Base-by-base conservation (phyloP, 2,329 filamentous ascomycete genomes). In the Metarhizium rileyi region DNA sequence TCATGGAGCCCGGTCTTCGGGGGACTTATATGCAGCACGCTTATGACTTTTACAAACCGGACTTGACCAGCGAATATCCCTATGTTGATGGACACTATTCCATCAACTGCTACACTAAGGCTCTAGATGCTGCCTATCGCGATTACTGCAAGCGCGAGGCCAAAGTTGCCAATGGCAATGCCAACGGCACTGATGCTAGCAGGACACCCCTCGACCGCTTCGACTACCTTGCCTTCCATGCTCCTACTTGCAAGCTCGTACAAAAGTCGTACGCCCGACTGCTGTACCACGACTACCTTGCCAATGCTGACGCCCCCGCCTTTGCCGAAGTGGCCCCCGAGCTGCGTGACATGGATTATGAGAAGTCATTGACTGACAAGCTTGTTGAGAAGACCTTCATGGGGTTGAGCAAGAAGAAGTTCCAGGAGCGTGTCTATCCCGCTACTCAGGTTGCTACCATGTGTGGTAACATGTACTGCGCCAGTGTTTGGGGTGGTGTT, bases 41-140 rank as follows among this genome's bases (percentile, higher is more conserved):
- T 60, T 93, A 91, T 70, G 87, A 91, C 69, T 91, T 91, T 69
- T 91, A 89, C 81, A 91, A 91, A 82, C 86, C 87, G 62, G 87
- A 91, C 69, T 75, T 91, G 57, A 86, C 86, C 63, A 88, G 84
- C 78, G 87, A 91, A 72, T 91, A 91, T 73, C 87, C 87, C 56
- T 83, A 87, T 63, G 87, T 91, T 51, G 87, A 91, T 61, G 87
- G 87, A 53, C 86, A 90, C 68, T 90, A 83, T 77, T 91, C 87
- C 45, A 68, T 90, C 66, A 84, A 74, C 69, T 91, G 87, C 78
- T 91, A 91, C 72, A 86, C 77, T 56, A 79, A 87, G 73, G 86
- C 87, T 46, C 81, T 91, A 25, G 87, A 91, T 64, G 79, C 80
- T 50, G 84, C 86, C 69, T 93, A 93, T 76, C 83, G 84, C 64